phyloP scores from a whole-genome alignment of 441 rosid species.

The Kokia cookei region DNA sequence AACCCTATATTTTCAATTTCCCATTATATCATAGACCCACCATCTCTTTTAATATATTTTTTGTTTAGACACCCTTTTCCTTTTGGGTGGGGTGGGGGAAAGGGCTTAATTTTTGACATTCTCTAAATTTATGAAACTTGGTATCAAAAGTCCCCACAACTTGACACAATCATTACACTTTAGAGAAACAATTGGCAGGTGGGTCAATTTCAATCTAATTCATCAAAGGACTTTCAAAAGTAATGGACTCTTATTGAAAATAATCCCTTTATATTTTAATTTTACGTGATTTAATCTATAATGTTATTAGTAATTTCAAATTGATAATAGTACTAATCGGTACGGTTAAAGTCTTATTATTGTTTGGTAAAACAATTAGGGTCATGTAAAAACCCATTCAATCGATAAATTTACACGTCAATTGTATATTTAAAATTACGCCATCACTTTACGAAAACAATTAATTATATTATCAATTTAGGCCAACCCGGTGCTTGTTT shows the following conservation, averaged over 20 bases:
- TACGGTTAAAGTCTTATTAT: no score
- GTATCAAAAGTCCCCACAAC: neutral
- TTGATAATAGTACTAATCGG: no score
- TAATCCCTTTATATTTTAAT: no score
- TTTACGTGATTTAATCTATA: no score
- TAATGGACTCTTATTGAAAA: neutral
- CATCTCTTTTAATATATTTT: neutral
- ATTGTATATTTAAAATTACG: no score
- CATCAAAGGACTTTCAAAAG: slow-evolving; percentile 11
- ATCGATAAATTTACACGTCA: no score
- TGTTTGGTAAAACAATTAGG: no score
- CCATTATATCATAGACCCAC: neutral
- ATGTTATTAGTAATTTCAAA: no score
- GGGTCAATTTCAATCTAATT: slow-evolving; percentile 16
- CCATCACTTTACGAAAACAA: no score
- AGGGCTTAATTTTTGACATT: neutral
- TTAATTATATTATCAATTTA: no score
- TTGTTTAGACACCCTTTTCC: neutral
- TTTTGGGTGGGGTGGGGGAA: neutral
- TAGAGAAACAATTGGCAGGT: neutral
- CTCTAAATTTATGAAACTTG: neutral
- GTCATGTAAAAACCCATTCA: no score
- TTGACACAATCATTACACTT: slow-evolving; percentile 7
- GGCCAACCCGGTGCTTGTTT: neutral
- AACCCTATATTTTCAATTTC: neutral